Evolutionary conservation across 208 protist species (phyloP).

Genomic region (Trypanosoma melophagium): DNA sequence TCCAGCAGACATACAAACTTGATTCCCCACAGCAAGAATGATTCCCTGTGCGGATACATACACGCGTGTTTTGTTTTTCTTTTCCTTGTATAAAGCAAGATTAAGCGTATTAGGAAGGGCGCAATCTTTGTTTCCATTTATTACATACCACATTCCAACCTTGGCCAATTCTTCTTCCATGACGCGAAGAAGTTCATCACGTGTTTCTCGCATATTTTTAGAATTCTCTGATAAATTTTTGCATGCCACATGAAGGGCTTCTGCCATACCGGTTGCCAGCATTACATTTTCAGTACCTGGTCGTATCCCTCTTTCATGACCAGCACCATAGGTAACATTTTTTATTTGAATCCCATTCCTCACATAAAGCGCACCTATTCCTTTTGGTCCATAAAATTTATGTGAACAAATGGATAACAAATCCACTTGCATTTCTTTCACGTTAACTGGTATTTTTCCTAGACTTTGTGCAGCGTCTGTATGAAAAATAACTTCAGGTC

Average conservation of each 20-base stretch:
- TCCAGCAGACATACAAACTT: slow-evolving; percentile 84
- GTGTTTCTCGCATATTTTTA: slow-evolving; percentile 48
- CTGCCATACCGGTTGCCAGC: slow-evolving; percentile 70
- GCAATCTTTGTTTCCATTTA: slow-evolving; percentile 60
- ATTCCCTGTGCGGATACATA: slow-evolving; percentile 79
- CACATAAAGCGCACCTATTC: slow-evolving; percentile 79
- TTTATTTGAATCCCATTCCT: slow-evolving; percentile 44
- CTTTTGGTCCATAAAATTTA: slow-evolving; percentile 98
- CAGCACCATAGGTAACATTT: slow-evolving; percentile 80
- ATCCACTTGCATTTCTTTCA: slow-evolving; percentile 91
- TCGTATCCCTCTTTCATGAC: slow-evolving; percentile 77
- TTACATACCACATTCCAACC: slow-evolving; percentile 58
- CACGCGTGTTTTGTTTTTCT: slow-evolving; percentile 26
- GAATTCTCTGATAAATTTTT: slow-evolving; percentile 35
- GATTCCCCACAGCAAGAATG: slow-evolving; percentile 57
- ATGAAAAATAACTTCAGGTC: slow-evolving; percentile 80
- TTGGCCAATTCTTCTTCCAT: slow-evolving; percentile 54
- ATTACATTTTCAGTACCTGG: slow-evolving; percentile 89
- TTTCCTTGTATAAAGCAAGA: slow-evolving; percentile 66
- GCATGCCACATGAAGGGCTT: slow-evolving; percentile 58
- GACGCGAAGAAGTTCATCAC: slow-evolving; percentile 59
- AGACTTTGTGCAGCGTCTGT: slow-evolving; percentile 95
- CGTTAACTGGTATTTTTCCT: slow-evolving; percentile 97
- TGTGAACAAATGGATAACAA: slow-evolving; percentile 96
- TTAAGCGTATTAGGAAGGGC: slow-evolving; percentile 88